A percentile compares a stretch with the other conserved stretches of the same genome.
phyloP scores from a whole-genome alignment of 441 rosid species.

The Metrosideros polymorpha region DNA sequence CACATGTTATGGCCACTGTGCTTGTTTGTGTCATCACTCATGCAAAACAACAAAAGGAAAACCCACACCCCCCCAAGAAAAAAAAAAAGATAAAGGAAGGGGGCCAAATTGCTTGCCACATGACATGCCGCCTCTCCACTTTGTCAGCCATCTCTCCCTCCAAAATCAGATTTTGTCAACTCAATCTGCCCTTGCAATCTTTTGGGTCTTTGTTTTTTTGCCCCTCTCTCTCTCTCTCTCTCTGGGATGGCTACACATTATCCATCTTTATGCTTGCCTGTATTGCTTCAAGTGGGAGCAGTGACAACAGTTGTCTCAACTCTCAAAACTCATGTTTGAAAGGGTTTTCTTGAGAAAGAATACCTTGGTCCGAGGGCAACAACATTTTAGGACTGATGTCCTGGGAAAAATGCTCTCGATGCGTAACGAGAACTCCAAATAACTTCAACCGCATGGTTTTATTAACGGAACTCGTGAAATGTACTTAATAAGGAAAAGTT shows the following conservation, averaged over 20 bases:
- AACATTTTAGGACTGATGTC: background rate
- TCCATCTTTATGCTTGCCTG: background rate
- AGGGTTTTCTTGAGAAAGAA: background rate
- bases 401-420: no score
- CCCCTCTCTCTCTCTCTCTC: background rate
- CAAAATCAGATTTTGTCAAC: background rate
- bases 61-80: background rate
- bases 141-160: background rate
- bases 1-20: background rate
- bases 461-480: background rate
- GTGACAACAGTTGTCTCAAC: background rate
- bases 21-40: background rate
- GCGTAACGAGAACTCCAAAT: background rate
- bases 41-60: background rate
- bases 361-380: background rate
- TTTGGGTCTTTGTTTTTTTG: background rate
- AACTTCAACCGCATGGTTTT: background rate
- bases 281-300: background rate
- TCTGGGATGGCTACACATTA: background rate
- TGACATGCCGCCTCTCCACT: background rate
- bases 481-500: background rate
- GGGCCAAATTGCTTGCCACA: background rate
- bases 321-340: background rate
- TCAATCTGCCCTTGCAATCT: background rate
- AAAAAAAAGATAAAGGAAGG: background rate